Evolutionary conservation across 1,139 yeast genomes (phyloP), one percentile per base, ranked within the genome.

Genomic region (Geotrichum klebahnii): DNA sequence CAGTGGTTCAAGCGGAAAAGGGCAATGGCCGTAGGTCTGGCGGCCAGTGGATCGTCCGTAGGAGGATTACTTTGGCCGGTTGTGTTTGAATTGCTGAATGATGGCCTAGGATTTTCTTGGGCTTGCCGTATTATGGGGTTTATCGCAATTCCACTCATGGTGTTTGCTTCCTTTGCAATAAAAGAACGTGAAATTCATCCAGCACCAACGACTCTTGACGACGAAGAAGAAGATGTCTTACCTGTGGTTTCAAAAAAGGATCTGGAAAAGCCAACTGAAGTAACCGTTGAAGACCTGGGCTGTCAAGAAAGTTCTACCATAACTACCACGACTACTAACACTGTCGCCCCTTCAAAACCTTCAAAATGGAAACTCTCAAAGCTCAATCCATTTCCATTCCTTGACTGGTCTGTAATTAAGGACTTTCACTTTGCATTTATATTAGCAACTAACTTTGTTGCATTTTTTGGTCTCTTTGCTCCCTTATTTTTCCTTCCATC

Each of bases 11-110:
- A 75, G 54, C 72, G 68, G 54, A 73, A 68, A 53, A 71, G 84
- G 51, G 79, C 81, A 0, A 62, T 80, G 24, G 87, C 84, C 1
- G 65, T 74, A 9, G 83, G 85, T 2, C 56, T 82, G 1, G 77
- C 79, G 0, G 74, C 82, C 0, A 74, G 80, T 1, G 86, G 87
- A 0, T 74, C 84, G 1, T 81, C 84, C 6, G 65, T 75, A 4
- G 89, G 86, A 1, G 88, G 88, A 1, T 73, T 82, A n/a, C 70
- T 73, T 26, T 76, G 76, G 70, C 78, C 79, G 1, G 67, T 74
- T 52, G 70, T 68, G 3, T 63, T 73, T 14, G 64, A 71, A 23
- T 59, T 61, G 6, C 57, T 76, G 33, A 63, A 68, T 43, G 52
- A 59, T 26, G 56, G 65, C 44, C 67, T 79, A 60, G 84, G 84